Base-by-base conservation (phyloP, 2,329 filamentous ascomycete species). In the Claviceps africana region DNA sequence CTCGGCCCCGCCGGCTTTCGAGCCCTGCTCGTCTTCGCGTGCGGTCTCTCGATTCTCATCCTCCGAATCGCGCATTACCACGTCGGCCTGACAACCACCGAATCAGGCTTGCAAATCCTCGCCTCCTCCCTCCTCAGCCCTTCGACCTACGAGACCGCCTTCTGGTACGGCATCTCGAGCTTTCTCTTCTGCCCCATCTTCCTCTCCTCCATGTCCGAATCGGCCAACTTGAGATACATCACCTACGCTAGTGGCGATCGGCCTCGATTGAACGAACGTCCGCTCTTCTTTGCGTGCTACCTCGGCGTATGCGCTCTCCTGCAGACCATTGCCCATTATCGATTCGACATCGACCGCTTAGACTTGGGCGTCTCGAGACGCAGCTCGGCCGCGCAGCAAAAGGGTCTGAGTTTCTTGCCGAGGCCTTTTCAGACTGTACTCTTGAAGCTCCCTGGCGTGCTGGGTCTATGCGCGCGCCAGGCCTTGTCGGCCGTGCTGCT, bases 31-130 rank as follows among this genome's bases (percentile, higher is more conserved):
- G 78, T 96, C 57, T 91, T 90, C 70, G 71, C 86, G 56, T 85
- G 83, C 59, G 82, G 81, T 55, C 78, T 96, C 54, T 73, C 81
- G 53, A 77, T 96, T 58, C 86, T 95, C 69, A 77, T 95, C 59
- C 78, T 96, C 50, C 87, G 90, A 62, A 88, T 96, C 61, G 82
- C 85, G 45, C 85, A 90, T 65, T 82, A 89, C 67, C 88, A 91
- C 63, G 76, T 86, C 56, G 86, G 85, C 59, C 66, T 78, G 54
- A 78, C 86, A 63, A 90, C 86, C 19, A 84, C 86, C 40, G 72
- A 75, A 53, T 88, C 85, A 4, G 76, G 79, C 47, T 74, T 84
- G 59, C 73, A 84, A 54, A 85, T 81, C 8, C 76, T 91, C 52
- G 69, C 68, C 52, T 74, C 74, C 55, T 74, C 78, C 57, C 70